Evolutionary conservation across 108 stramenopile species (phyloP), one percentile per base, ranked within the genome.

Genomic region (Stephanodiscus triporus): DNA sequence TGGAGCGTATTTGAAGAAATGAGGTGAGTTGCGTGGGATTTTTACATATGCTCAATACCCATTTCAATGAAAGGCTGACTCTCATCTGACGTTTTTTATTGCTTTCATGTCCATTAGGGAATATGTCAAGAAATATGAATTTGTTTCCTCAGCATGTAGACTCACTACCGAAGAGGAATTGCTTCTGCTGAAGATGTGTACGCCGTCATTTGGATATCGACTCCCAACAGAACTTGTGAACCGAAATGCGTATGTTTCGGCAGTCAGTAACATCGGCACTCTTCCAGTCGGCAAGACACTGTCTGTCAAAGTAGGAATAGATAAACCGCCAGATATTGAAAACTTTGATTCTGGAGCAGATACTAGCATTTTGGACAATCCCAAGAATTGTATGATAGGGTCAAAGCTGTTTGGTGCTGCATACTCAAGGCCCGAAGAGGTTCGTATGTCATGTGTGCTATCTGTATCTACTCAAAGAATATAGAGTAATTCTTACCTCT

Each of bases 1-100:
- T 97, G 96, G 96, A 92, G 88, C 68, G 82, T 95, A 24, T 84
- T 82, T 54, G 91, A 91, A 70, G 96, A 97, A 76, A 90, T 95
- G 91, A 78, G 88, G 60, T 61, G 36, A 38, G 60, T 43, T n/a
- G 20, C 37, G 29, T 37, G 36, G 30, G 17, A 40, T 37, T 23
- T 61, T 10, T 42, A 55, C 2, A 34, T 61, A 0, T 38, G 17
- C 29, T 36, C 30, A 2, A 27, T 24, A 54, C 23, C 23, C 1
- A 54, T 61, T 14, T 40, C 19, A 61, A 61, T 22, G 2, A 11
- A 36, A 1, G 60, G 6, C 40, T 37, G 36, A 8, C 8, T 40
- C 60, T n/a, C 60, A 61, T 4, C 1, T 40, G n/a, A 19, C 22
- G 5, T 9, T 61, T 22, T 10, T 17, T 38, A 36, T 54, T 54